A percentile compares a stretch with the other conserved stretches of the same genome.
Conservation (phyloP, 1,139 yeast species). For the Arxiozyma heterogenica region DNA sequence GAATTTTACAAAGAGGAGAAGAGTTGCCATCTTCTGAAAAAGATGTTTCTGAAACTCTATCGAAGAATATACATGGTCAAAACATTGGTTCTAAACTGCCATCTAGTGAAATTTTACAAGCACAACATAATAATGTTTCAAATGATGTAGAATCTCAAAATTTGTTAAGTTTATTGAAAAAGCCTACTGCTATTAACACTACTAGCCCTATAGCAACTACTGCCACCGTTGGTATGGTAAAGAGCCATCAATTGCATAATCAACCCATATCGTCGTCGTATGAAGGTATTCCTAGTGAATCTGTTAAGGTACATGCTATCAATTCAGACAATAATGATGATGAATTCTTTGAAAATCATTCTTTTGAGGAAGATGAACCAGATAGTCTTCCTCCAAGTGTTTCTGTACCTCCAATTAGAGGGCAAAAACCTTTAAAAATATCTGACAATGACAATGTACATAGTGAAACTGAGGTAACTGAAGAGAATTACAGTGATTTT, state of each 20-base stretch:
- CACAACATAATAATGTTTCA: not conserved
- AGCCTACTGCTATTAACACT: not conserved
- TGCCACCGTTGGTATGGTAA: too few relatives aligned
- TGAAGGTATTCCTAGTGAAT: constrained; percentile 5
- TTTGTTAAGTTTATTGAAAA: constrained; percentile 2
- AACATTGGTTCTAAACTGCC: not conserved
- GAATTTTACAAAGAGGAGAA: constrained; percentile 29
- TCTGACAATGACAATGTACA: not conserved
- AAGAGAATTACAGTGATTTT: constrained; percentile 6
- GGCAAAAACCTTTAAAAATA: not conserved
- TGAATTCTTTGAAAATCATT: constrained; percentile 24
- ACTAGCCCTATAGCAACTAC: too few relatives aligned
- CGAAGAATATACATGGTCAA: constrained; percentile 4
- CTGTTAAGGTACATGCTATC: not conserved
- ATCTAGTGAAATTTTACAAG: not conserved
- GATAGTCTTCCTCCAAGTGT: not conserved
- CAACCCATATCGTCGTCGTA: not conserved
- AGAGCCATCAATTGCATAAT: not conserved
- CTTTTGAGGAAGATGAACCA: constrained; percentile 11
- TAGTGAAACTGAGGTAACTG: constrained; percentile 1
- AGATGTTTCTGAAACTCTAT: constrained; percentile 4
- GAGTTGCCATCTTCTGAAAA: constrained; percentile 4
- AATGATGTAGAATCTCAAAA: not conserved
- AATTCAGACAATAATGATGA: constrained; percentile 6
- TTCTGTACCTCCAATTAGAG: not conserved